Evolutionary conservation across 2,329 filamentous ascomycete species (phyloP), one percentile per base, ranked within the genome.

Genomic region (Dothiorella sarmentorum): DNA sequence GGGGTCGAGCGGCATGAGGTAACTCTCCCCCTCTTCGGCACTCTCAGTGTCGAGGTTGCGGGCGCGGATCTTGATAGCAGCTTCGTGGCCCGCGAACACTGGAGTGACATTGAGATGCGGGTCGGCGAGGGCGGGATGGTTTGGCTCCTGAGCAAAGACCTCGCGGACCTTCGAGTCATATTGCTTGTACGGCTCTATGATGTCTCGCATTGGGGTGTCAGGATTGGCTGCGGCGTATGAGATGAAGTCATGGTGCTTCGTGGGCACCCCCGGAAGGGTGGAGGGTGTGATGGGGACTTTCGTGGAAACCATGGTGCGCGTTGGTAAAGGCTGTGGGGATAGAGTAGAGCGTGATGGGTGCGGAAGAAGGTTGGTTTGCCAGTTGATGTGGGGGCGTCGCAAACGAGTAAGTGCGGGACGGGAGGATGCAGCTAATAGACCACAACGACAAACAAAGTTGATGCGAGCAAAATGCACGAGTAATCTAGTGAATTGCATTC

Each of bases 101-200:
- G 88, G 86, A 7, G 89, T 74, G 22, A 88, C 75, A 64, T 89
- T 90, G 68, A 88, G 73, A 60, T 80, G 71, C 6, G 78, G 78
- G 62, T 87, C 80, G 31, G 82, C 69, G 17, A 88, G 75, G 18
- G 77, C 73, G 6, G 82, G 77, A 62, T 88, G 83, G 55, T 76
- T 71, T 5, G 85, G 84, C 49, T 88, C 79, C 66, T 90, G 88
- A 35, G 88, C 87, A 66, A 85, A 91, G 17, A 87, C 67, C 62
- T 86, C 80, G 43, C 88, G 84, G 53, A 91, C 76, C 61, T 82
- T 79, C 45, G 82, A 79, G 69, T 91, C 88, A 64, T 86, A 90
- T 56, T 81, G 72, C 67, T 86, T 84, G 72, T 85, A 91, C 0
- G 88, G 88, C 52, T 80, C 74, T 58, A 90, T 71, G 55, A 91